phyloP scores from a whole-genome alignment of 2,329 filamentous ascomycete species.

The Exutisphaerella laricina region DNA sequence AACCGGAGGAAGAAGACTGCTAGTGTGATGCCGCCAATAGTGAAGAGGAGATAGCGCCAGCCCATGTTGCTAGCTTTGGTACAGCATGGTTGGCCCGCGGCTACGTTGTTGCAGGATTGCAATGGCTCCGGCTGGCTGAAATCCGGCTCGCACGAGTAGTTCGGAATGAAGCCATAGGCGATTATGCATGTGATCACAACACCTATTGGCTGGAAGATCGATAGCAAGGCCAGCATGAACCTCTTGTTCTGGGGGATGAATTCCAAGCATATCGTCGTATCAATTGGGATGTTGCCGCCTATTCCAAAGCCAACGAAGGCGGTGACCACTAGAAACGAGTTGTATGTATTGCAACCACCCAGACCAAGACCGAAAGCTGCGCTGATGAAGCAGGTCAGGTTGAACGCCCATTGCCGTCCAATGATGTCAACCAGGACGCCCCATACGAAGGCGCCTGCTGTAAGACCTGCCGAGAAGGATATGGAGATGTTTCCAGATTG shows the following conservation, averaged over 20 bases:
- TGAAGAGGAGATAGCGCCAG: slow-evolving; percentile 42
- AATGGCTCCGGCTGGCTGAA: slow-evolving; percentile 39
- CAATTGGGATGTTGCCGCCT: slow-evolving; percentile 53
- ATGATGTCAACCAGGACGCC: slow-evolving; percentile 52
- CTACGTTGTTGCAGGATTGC: slow-evolving; percentile 39
- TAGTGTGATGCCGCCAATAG: slow-evolving; percentile 36
- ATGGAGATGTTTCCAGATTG: slow-evolving; percentile 45
- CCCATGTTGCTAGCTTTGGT: slow-evolving; percentile 39
- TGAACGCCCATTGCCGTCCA: slow-evolving; percentile 53
- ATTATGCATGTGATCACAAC: slow-evolving; percentile 49
- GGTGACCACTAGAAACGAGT: slow-evolving; percentile 48
- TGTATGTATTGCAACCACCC: slow-evolving; percentile 47
- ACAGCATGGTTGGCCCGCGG: slow-evolving; percentile 35
- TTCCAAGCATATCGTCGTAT: slow-evolving; percentile 52
- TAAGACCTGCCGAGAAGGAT: slow-evolving; percentile 51
- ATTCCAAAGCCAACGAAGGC: slow-evolving; percentile 48
- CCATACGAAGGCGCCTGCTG: slow-evolving; percentile 53
- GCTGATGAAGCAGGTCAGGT: slow-evolving; percentile 52
- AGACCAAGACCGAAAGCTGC: slow-evolving; percentile 51
- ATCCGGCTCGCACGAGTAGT: slow-evolving; percentile 48
- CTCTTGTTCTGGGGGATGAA: slow-evolving; percentile 50
- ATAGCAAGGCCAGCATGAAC: slow-evolving; percentile 50
- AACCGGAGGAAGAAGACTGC: slow-evolving; percentile 49
- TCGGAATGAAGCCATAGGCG: slow-evolving; percentile 49
- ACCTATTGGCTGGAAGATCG: slow-evolving; percentile 53